Percentiles rank a stretch among this genome's conserved stretches.
These are phyloP conservation scores for Alternaria longipes DNA, from an alignment of 2,329 filamentous ascomycete species.

Conservation along the genomic window DNA sequence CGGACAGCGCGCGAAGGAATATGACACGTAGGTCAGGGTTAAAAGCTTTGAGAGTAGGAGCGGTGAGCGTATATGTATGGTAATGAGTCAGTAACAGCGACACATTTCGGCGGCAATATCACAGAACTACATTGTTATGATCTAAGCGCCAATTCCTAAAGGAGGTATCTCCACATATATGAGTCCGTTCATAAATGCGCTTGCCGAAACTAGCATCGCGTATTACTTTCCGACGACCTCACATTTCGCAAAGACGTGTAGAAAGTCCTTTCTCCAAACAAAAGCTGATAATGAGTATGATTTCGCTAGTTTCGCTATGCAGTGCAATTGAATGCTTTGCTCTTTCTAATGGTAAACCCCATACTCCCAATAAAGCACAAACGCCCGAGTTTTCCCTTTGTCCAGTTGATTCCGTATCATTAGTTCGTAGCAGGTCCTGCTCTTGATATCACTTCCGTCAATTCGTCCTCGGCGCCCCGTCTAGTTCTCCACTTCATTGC, in stretches of 20 bases:
- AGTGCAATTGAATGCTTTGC: conserved; percentile 12
- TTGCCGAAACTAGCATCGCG: neutral
- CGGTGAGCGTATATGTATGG: neutral
- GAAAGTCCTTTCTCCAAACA: neutral
- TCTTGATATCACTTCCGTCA: conserved; percentile 2
- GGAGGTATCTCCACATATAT: neutral
- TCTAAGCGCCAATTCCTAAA: neutral
- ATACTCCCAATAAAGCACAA: neutral
- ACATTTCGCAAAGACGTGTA: neutral
- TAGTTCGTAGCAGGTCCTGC: conserved; percentile 5
- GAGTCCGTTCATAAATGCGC: neutral
- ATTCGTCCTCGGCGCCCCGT: neutral
- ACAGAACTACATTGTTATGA: neutral
- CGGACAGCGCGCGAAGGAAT: neutral
- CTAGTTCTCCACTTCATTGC: neutral
- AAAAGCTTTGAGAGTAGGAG: fast-evolving
- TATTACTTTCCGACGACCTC: neutral
- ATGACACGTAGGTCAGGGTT: neutral
- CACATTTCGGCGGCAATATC: neutral
- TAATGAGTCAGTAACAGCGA: neutral
- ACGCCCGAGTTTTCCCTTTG: neutral
- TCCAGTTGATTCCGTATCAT: conserved; percentile 6
- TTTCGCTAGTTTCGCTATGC: conserved; percentile 10
- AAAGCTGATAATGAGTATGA: conserved; percentile 3
- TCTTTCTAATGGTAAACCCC: conserved; percentile 2